A percentile compares a stretch with the other conserved stretches of the same genome.
Evolutionary conservation across 768 basidiomycete species (phyloP).

Genomic region (Boletellus emodensis): DNA sequence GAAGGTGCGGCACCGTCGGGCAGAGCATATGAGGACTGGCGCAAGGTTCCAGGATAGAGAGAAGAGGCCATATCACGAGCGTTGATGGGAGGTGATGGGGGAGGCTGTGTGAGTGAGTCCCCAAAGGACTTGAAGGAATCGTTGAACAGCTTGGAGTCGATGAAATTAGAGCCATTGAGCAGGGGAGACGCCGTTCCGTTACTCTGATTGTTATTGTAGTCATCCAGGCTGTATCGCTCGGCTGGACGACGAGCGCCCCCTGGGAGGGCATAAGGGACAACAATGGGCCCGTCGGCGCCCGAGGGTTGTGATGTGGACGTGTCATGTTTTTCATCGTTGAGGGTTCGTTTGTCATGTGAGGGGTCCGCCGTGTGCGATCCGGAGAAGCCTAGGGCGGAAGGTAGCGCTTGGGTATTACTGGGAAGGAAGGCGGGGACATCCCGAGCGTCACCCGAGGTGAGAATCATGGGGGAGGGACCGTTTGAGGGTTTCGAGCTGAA

Average conservation of each 20-base stretch:
- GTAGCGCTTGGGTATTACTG: slow-evolving; percentile 11
- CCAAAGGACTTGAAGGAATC: slow-evolving; percentile 33
- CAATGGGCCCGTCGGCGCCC: slow-evolving; percentile 18
- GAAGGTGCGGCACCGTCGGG: slow-evolving; percentile 33
- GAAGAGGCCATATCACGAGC: slow-evolving; percentile 29
- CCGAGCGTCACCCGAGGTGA: slow-evolving; percentile 28
- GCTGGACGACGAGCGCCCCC: slow-evolving; percentile 43
- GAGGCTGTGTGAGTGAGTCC: slow-evolving; percentile 22
- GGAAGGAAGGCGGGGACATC: slow-evolving; percentile 9
- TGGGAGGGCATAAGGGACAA: slow-evolving; percentile 43
- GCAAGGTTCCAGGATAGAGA: slow-evolving; percentile 40
- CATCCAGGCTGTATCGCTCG: slow-evolving; percentile 53
- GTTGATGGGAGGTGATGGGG: slow-evolving; percentile 20
- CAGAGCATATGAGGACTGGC: slow-evolving; percentile 44
- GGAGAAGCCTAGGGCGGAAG: slow-evolving; percentile 12
- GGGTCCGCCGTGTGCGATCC: slow-evolving; percentile 15
- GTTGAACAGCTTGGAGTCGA: slow-evolving; percentile 27
- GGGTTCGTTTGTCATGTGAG: slow-evolving; percentile 20
- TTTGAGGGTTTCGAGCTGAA: slow-evolving; percentile 21
- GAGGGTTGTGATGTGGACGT: slow-evolving; percentile 12
- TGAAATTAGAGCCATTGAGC: slow-evolving; percentile 23
- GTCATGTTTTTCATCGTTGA: slow-evolving; percentile 23
- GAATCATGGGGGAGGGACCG: slow-evolving; percentile 29
- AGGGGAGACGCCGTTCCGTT: slow-evolving; percentile 19
- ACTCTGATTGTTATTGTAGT: slow-evolving; percentile 23